These are phyloP conservation scores for Porcisia deanei DNA, from an alignment of 208 protist species.

Conservation along the genomic window DNA sequence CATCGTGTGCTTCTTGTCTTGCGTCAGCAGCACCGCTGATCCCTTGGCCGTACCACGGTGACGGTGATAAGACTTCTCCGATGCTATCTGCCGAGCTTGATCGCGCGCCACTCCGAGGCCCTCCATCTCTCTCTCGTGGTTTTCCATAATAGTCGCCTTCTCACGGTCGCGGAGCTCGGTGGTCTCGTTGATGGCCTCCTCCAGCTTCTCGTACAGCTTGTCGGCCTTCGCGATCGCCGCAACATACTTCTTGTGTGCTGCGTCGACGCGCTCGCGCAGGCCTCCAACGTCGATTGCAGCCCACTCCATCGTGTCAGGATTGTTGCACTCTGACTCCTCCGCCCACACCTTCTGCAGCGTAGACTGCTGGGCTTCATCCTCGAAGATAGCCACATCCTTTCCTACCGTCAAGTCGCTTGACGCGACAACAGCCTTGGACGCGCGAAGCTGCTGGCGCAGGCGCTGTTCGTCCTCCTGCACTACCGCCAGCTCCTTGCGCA, in stretches of 20 bases:
- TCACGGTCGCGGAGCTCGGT: conserved; percentile 70
- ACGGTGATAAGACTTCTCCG: conserved; percentile 72
- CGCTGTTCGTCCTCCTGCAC: conserved; percentile 63
- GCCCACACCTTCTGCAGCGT: conserved; percentile 54
- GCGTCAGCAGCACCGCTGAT: conserved; percentile 25
- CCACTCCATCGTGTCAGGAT: conserved; percentile 58
- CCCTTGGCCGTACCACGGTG: conserved; percentile 68
- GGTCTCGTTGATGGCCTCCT: conserved; percentile 69
- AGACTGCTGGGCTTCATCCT: conserved; percentile 71
- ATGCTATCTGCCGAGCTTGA: conserved; percentile 56
- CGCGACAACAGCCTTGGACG: conserved; percentile 26
- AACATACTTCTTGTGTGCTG: conserved; percentile 33
- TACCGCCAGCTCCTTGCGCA: conserved; percentile 67
- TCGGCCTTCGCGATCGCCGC: conserved; percentile 37
- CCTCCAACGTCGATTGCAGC: conserved; percentile 46
- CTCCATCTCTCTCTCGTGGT: conserved; percentile 68
- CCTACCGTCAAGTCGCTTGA: conserved; percentile 50
- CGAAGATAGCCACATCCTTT: conserved; percentile 47
- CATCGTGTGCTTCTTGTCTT: conserved; percentile 40
- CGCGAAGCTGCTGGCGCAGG: conserved; percentile 48
- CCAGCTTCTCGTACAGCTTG: conserved; percentile 49
- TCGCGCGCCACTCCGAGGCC: conserved; percentile 51
- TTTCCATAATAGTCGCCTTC: conserved; percentile 52
- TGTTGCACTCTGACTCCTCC: conserved; percentile 43
- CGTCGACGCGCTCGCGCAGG: conserved; percentile 45